Conservation (phyloP, 805 yeast species). For the Nakazawaea ernobii region DNA sequence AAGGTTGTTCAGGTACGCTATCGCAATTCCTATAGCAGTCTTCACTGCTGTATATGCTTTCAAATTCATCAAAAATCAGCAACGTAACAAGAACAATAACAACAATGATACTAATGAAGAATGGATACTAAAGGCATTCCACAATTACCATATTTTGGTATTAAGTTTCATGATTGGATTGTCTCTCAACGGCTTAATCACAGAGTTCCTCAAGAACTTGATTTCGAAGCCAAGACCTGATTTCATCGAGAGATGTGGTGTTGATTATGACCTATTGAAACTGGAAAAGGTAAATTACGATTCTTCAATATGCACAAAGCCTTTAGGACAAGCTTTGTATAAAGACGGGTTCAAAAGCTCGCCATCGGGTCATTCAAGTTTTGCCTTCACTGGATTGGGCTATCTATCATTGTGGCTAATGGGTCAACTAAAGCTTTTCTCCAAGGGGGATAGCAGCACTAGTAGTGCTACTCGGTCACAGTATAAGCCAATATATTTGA, state of each 20-base stretch:
- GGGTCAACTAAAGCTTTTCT: constrained; percentile 45
- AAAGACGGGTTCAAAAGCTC: constrained; percentile 72
- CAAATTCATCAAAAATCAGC: constrained; percentile 23
- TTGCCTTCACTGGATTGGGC: constrained; percentile 62
- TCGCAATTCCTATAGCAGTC: constrained; percentile 29
- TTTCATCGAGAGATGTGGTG: constrained; percentile 78
- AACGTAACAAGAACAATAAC: constrained; percentile 23
- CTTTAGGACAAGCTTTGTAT: constrained; percentile 25
- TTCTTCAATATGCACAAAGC: constrained; percentile 25
- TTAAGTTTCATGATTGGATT: constrained; percentile 34
- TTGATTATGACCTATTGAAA: constrained; percentile 32
- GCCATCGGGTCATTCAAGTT: constrained; percentile 75
- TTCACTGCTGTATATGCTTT: constrained; percentile 22
- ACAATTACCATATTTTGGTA: constrained; percentile 33
- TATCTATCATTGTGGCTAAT: constrained; percentile 56
- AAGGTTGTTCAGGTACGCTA: constrained; percentile 26
- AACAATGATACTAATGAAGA: constrained; percentile 21
- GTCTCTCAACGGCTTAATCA: constrained; percentile 45
- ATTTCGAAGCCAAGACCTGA: constrained; percentile 90
- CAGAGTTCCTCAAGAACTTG: constrained; percentile 71
- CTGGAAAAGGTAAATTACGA: constrained; percentile 20
- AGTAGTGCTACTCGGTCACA: neutral
- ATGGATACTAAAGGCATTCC: constrained; percentile 16
- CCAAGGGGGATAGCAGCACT: neutral
- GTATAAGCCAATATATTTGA: constrained; percentile 11